Base-by-base conservation (phyloP, 176 grass and related monocot species). In the Juncus effusus region DNA sequence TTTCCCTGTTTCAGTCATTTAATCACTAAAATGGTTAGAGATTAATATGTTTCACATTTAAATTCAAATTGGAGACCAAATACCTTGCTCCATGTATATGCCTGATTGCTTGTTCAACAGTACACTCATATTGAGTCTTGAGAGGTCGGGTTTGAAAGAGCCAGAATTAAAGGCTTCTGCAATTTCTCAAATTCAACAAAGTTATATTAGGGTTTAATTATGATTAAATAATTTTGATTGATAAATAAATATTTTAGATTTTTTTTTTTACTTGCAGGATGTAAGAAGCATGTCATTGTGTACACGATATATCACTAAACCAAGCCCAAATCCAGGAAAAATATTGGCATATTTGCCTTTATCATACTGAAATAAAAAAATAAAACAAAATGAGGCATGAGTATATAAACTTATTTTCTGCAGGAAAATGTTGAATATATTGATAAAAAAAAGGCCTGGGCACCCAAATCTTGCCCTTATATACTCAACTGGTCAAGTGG, bases 11-110 rank as follows among this genome's bases (percentile, higher is more conserved):
- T 70, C 68, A 63, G 74, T 10, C 13, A 71, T 78, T 50, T 28
- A 28, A 28, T 28, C 19, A 73, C 4, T 19, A 5, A 51, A 65
- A 13, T 62, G 53, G 41, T 39, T 68, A 39, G 6, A 10, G 1
- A 57, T 28, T 28, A 28, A 28, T 28, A 28, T 1, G 19, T 38
- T 70, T 6, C 44, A 47, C 9, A 47, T 47, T 28, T 10, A 63
- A 63, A 63, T 11, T 63, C 60, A 63, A 47, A 47, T 11, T 44
- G 69, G 9, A 63, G 13, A 72, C 64, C 78, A 16, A 73, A 84
- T 84, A 85, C 93, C 93, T 97, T 89, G 75, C 82, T 92, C 93
- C 93, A 92, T 67, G 93, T 86, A 62, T 97, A 92, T 62, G 93
- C 93, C 19, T 28, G 19, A 28, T 28, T 28, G 19, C 86, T 28